Evolutionary conservation across 2,329 filamentous ascomycete species (phyloP), one percentile per base, ranked within the genome.

Genomic region (Leptographium radiaticola): DNA sequence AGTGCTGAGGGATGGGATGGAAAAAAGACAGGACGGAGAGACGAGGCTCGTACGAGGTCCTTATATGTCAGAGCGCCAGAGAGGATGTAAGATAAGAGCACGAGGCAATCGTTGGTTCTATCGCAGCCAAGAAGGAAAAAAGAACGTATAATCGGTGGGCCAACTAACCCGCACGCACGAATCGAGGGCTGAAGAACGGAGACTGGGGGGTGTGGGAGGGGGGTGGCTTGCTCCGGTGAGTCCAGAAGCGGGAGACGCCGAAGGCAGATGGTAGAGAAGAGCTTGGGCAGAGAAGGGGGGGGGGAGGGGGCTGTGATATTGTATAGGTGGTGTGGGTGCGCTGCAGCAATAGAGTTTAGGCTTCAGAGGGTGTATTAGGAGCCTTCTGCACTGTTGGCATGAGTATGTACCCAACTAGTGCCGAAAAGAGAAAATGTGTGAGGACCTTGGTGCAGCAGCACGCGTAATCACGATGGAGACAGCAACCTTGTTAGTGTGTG

Each of bases 161-260:
- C 25, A 25, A 25, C 25, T 25, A 25, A 25, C 25, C 25, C 25
- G 25, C 25, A 25, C 18, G 39, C 34, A 40, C 36, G 25, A 12
- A 39, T 50, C 18, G 38, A 16, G 18, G 18, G 36, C 47, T 49
- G 47, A 39, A 39, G 36, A n/a, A 39, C 47, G 31, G 51, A 48
- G 50, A 34, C 25, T 25, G 49, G 18, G 25, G 38, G 43, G 30
- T 13, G 25, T 5, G 25, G 20, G 20, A 45, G n/a, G n/a, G n/a
- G n/a, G 15, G 31, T 39, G 36, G 48, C 11, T 49, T 40, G 39
- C 42, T 31, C 54, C 52, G 53, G 53, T 34, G 51, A 25, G 42
- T 50, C 53, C 51, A 58, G 10, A 18, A 30, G 54, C 58, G 57
- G 57, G 54, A 55, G 52, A 53, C 57, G 57, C 57, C 57, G 57